Conservation (phyloP, 2,329 filamentous ascomycete species). For the Arthrinium phaeospermum region DNA sequence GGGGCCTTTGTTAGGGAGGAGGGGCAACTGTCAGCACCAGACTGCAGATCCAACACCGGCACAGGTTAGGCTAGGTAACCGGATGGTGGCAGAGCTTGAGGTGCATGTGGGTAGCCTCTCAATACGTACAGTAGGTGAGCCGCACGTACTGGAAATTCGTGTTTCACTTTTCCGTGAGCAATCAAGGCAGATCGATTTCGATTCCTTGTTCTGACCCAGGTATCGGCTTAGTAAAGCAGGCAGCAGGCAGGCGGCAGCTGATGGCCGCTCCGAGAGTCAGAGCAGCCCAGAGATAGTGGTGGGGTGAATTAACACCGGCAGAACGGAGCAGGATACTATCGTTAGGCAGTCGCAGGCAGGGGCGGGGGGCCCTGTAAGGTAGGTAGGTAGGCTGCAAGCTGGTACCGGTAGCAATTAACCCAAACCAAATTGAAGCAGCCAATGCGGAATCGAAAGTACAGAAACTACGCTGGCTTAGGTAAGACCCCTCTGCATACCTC, state of each 20-base stretch:
- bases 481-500: not conserved
- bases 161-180: not conserved
- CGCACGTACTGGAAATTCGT: not conserved
- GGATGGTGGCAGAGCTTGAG: not conserved
- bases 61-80: not conserved
- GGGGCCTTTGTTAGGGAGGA: not conserved
- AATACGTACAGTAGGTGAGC: too few relatives aligned
- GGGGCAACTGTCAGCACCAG: not conserved
- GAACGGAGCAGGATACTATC: not conserved
- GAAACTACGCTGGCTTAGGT: not conserved
- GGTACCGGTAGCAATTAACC: not conserved
- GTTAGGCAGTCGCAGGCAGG: constrained; percentile 12
- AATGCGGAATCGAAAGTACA: too few relatives aligned
- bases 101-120: not conserved
- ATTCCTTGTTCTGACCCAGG: not conserved
- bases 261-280: not conserved
- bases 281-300: not conserved
- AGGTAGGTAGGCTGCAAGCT: too few relatives aligned
- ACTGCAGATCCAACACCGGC: not conserved
- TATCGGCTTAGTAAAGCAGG: not conserved
- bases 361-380: not conserved
- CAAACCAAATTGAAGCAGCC: not conserved
- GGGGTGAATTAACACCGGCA: constrained; percentile 5
- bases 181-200: not conserved
- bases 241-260: not conserved